phyloP scores from a whole-genome alignment of 306 rosid species.

The Cucurbita argyrosperma region DNA sequence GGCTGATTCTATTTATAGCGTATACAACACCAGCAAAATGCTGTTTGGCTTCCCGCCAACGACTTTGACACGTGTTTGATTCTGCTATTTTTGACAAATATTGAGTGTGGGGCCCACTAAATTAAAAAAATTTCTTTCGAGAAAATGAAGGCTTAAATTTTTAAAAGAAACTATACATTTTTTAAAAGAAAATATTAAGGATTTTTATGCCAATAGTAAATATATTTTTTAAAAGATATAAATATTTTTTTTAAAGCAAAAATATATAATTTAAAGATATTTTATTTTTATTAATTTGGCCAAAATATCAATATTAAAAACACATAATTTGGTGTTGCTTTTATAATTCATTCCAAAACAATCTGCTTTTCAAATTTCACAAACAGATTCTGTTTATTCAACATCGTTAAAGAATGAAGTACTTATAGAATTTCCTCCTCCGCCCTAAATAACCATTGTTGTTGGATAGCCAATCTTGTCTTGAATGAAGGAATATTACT shows the following conservation, averaged over 20 bases:
- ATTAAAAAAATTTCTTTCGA: no score
- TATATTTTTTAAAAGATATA: no score
- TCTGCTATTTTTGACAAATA: no score
- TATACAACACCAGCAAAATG: background rate
- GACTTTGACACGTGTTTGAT: background rate
- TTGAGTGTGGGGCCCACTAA: no score
- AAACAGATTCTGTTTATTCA: background rate
- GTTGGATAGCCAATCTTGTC: background rate
- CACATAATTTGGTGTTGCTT: background rate
- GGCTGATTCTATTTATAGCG: background rate
- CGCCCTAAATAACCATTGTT: background rate
- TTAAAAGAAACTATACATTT: no score
- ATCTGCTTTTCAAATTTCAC: background rate
- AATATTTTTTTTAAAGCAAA: no score
- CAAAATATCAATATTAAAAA: no score
- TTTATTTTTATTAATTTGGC: no score
- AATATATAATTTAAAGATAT: no score
- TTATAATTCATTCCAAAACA: background rate
- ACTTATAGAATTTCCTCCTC: background rate
- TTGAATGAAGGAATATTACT: background rate
- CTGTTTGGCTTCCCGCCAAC: background rate
- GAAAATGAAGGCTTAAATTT: no score
- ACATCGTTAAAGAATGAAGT: background rate
- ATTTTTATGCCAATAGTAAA: no score
- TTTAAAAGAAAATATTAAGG: no score